Conservation (phyloP, 163 green algal genomes). For the Coccomyxa subellipsoidea region DNA sequence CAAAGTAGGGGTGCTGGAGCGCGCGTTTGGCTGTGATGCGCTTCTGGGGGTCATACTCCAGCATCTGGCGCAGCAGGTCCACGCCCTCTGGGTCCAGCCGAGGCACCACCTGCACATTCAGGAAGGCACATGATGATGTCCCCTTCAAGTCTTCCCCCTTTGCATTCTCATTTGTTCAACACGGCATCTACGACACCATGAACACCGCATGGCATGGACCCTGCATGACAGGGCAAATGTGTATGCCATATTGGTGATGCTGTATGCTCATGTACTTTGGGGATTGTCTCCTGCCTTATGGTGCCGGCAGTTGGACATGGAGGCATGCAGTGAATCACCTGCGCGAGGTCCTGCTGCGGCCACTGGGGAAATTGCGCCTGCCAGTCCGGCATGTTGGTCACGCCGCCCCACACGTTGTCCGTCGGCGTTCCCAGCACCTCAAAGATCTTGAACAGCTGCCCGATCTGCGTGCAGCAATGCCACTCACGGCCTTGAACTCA, state of each 20-base stretch:
- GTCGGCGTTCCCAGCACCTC: slow-evolving; percentile 60
- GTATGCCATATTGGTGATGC: too few relatives aligned
- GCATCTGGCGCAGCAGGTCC: slow-evolving; percentile 69
- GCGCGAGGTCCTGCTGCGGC: background rate
- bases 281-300: background rate
- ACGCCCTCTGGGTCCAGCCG: slow-evolving; percentile 39
- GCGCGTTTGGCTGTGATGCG: slow-evolving; percentile 73
- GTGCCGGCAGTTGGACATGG: background rate
- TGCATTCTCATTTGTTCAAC: too few relatives aligned
- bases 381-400: slow-evolving; percentile 42
- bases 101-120: slow-evolving; percentile 29
- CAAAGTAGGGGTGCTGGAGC: slow-evolving; percentile 76
- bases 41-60: slow-evolving; percentile 69
- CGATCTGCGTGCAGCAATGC: too few relatives aligned
- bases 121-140: background rate
- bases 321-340: background rate
- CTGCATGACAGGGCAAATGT: too few relatives aligned
- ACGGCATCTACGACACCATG: too few relatives aligned
- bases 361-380: slow-evolving; percentile 47
- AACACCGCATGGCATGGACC: too few relatives aligned
- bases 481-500: too few relatives aligned
- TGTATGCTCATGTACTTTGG: too few relatives aligned
- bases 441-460: slow-evolving; percentile 65
- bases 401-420: slow-evolving; percentile 37
- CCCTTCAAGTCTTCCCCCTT: too few relatives aligned